Evolutionary conservation across 2,329 filamentous ascomycete genomes (phyloP), one percentile per base, ranked within the genome.

Genomic region (Colletotrichum coccodes): DNA sequence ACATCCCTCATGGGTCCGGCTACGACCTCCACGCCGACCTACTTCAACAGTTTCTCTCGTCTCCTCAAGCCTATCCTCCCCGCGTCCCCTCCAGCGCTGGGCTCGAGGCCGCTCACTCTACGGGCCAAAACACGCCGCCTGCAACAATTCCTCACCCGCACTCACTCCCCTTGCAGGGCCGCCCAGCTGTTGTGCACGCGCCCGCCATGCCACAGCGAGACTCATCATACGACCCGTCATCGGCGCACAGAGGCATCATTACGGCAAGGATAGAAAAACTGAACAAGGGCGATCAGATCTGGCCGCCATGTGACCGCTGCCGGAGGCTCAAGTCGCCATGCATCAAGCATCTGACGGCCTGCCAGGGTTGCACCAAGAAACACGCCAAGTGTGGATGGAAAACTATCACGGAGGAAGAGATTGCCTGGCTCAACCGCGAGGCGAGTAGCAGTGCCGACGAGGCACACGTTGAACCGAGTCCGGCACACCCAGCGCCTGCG

Each of bases 361-460:
- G 94, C 76, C 89, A 92, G 78, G 94, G 93, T 26, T 97, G 94
- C 78, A 97, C 94, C 0, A 95, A 93, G 78, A 97, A 97, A 77
- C 94, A 97, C 77, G 93, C 93, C 23, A 95, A 94, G 75, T 97
- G 94, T 78, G 91, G 90, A 16, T 97, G 94, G 94, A 92, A 91
- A 72, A 90, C 92, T 50, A 89, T 96, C n/a, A 90, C 89, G 18
- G 89, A 93, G 36, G 91, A 92, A 3, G 94, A 97, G 68, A 75
- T 83, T 32, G 74, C 75, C 3, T 75, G 76, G 72, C 72, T 81
- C 4, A 80, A 77, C 60, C 74, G 75, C 42, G 79, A 80, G 62
- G 64, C 67, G 3, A 67, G 72, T 26, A 73, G 72, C 21, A 68
- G 65, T 30, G 75, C 76, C 18, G 76, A 75, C 6, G 77, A 79